Evolutionary conservation across 306 rosid species (phyloP), one percentile per base, ranked within the genome.

Genomic region (Adenanthera pavonina): DNA sequence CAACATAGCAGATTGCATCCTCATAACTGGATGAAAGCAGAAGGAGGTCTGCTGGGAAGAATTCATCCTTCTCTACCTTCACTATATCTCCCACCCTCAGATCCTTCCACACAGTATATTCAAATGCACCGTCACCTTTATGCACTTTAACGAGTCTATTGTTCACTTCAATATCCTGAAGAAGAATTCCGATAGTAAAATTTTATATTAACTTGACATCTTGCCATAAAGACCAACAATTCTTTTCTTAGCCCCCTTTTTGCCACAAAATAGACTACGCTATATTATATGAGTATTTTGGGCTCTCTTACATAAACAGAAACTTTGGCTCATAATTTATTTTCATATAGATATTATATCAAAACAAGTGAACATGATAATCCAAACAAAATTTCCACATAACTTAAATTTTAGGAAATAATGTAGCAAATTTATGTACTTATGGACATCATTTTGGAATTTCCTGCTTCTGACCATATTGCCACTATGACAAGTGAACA

Each of bases 1-100:
- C 98, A 38, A 95, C 99, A 70, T 95, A 95, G 88, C 98, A 93
- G 60, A 95, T 59, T 75, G 98, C 93, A 83, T 93, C 99, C 20
- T 92, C 98, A 30, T 90, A 95, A 87, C 92, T 85, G 35, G 99
- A 93, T 2, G 99, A 93, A 83, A 95, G 97, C 83, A 95, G 87
- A 47, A 95, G 66, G 33, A 95, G 92, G 73, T 95, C 99, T 5
- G 98, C 95, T 2, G 99, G 99, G 84, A 95, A 95, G 88, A 91
- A 95, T 80, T 92, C 97, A 35, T 93, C 91, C 82, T 95, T 95
- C 77, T 84, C 87, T 40, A 93, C 89, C 89, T 82, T 95, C 78
- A 91, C 99, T 59, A 93, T 83, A 84, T 95, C 82, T 54, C 99
- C 99, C 82, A 95, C 99, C 69, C 79, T 89, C 86, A 95, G 91